Conservation (phyloP, 164 flowering plant species). For the Vitis rotundifolia region DNA sequence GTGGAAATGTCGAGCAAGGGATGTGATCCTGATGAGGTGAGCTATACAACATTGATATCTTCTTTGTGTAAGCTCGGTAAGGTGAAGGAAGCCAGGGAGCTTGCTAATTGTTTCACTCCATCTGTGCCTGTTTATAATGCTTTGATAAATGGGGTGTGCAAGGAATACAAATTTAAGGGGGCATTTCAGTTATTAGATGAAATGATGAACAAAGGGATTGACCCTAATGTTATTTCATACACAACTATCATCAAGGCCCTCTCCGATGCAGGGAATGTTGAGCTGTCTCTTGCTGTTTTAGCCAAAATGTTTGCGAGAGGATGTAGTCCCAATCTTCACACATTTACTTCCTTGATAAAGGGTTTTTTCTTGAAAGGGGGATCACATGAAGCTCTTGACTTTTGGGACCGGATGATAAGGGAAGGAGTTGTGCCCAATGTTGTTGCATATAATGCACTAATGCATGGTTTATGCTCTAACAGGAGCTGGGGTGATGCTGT, state of each 20-base stretch:
- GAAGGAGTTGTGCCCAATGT: conserved; percentile 55
- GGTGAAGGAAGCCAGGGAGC: conserved; percentile 68
- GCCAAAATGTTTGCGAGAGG: conserved; percentile 69
- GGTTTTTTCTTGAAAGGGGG: conserved; percentile 49
- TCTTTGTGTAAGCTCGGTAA: conserved; percentile 64
- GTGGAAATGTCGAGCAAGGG: conserved; percentile 74
- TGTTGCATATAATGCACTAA: conserved; percentile 55
- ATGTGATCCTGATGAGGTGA: conserved; percentile 70
- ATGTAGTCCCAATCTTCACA: conserved; percentile 57
- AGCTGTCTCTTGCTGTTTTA: conserved; percentile 48
- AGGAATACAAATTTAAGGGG: conserved; percentile 33
- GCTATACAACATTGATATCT: conserved; percentile 73
- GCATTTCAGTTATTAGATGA: conserved; percentile 55
- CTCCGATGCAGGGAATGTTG: conserved; percentile 46
- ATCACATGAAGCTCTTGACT: conserved; percentile 43
- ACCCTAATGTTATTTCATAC: conserved; percentile 73
- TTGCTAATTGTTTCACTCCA: conserved; percentile 41
- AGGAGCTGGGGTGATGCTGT: conserved; percentile 46
- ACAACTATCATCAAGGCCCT: conserved; percentile 58
- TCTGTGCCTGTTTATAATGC: conserved; percentile 73
- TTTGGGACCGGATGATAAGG: conserved; percentile 52
- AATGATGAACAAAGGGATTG: conserved; percentile 48
- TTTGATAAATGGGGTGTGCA: conserved; percentile 61
- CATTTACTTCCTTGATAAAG: conserved; percentile 63
- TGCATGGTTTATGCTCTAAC: conserved; percentile 62